A percentile compares a stretch with the other conserved stretches of the same genome.
These are phyloP conservation scores for Colletotrichum sp. DNA, from an alignment of 2,329 filamentous ascomycete genomes.

Conservation along the genomic window DNA sequence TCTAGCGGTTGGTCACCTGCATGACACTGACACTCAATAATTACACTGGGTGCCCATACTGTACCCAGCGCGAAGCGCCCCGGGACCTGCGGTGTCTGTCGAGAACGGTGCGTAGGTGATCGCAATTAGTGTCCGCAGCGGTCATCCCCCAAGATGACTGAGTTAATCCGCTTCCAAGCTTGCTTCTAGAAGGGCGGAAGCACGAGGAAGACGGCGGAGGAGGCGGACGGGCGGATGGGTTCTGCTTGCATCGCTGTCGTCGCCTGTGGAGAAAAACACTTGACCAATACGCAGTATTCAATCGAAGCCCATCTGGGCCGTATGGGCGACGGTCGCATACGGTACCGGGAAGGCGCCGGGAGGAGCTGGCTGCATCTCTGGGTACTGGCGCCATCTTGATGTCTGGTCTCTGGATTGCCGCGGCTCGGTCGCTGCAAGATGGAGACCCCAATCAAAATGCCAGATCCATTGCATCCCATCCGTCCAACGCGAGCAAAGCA, in stretches of 20 bases:
- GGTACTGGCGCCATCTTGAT: neutral
- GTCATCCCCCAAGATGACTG: neutral
- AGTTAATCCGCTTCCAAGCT: neutral
- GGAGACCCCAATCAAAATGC: slow-evolving; percentile 14
- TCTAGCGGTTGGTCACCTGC: neutral
- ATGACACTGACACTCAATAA: slow-evolving; percentile 10
- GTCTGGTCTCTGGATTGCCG: slow-evolving; percentile 1
- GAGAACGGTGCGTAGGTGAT: neutral
- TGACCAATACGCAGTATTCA: neutral
- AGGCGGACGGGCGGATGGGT: neutral
- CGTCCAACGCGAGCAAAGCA: neutral
- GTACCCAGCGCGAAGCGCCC: neutral
- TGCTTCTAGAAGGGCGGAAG: slow-evolving; percentile 16
- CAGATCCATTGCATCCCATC: neutral
- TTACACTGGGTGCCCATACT: neutral
- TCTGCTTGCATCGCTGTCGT: neutral
- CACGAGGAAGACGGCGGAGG: neutral
- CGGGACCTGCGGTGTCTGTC: neutral
- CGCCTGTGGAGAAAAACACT: neutral
- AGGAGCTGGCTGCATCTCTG: neutral
- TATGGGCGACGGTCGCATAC: neutral
- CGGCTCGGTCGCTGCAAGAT: slow-evolving; percentile 6
- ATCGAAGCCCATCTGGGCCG: neutral
- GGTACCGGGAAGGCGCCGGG: neutral
- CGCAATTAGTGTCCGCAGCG: slow-evolving; percentile 1